Base-by-base conservation (phyloP, 23 red algal species). In the Gracilariopsis chorda region DNA sequence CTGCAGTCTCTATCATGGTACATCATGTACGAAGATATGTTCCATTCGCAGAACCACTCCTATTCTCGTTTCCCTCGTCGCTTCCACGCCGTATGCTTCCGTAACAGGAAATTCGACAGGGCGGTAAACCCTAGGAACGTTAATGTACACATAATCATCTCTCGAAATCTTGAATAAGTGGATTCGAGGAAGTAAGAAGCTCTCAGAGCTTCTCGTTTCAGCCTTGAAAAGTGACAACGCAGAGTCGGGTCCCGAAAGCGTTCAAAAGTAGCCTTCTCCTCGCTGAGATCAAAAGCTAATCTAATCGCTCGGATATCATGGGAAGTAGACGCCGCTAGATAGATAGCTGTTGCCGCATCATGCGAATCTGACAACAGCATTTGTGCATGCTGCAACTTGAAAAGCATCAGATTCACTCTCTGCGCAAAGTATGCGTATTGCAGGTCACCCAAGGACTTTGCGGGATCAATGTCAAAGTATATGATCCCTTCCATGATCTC, bases 171-270 rank as follows among this genome's bases (percentile, higher is more conserved):
- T 5, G 82, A 48, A 19, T 76, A 76, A 59, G 51, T 51, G 14
- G 86, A 78, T 56, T 91, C 88, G 20, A 91, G 32, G 1, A 82
- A 62, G 48, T 72, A 74, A 9, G 88, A 91, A 30, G 88, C 77
- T 27, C 74, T 39, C 29, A 91, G 23, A 25, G 77, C 88, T 56
- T 82, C 88, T 45, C 88, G 49, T 56, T 74, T 79, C 34, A 91
- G 62, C 77, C 88, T 71, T 30, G 88, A 91, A 82, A 91, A 91
- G 49, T 91, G 88, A 43, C 88, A 91, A 3, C 88, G 56, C 35
- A 91, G 25, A 43, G 74, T 82, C 9, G 75, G 74, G 36, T 91
- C 88, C 17, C 88, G 52, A 73, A 91, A 82, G n/a, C 77, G 74
- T 41, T 82, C 88, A 20, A 72, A 57, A 39, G 86, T 59, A 44